Evolutionary conservation across 2,329 filamentous ascomycete genomes (phyloP).

Genomic region (Verticillium alfalfae): DNA sequence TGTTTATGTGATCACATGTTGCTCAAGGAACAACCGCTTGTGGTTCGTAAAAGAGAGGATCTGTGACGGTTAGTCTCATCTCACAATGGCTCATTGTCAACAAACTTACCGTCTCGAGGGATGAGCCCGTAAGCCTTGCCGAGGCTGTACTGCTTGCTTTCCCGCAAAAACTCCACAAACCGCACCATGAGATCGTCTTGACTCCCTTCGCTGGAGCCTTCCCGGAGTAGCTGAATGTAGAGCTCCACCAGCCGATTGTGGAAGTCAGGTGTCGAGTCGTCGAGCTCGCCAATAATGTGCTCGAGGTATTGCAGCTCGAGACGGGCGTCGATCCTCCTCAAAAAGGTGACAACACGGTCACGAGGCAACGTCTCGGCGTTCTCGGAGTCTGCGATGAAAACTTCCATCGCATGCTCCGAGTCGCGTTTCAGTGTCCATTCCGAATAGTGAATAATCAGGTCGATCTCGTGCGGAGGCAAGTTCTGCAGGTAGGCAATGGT

Average conservation of each 20-base stretch:
- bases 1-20: conserved; percentile 96
- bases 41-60: conserved; percentile 81
- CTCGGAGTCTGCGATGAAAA: conserved; percentile 89
- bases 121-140: conserved; percentile 72
- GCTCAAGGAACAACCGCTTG: conserved; percentile 84
- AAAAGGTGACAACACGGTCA: conserved; percentile 67
- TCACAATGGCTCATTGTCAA: background rate
- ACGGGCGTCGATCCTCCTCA: conserved; percentile 61
- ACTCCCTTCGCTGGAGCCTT: conserved; percentile 28
- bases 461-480: conserved; percentile 79
- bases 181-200: conserved; percentile 54
- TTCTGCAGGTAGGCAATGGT: conserved; percentile 89
- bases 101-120: conserved; percentile 65
- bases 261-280: conserved; percentile 78
- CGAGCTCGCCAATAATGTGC: conserved; percentile 82
- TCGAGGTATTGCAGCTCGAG: conserved; percentile 82
- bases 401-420: conserved; percentile 76
- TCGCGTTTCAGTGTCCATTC: conserved; percentile 77
- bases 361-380: conserved; percentile 83
- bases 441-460: conserved; percentile 85
- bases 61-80: conserved; percentile 34
- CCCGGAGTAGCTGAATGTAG: conserved; percentile 51
- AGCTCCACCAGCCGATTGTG: conserved; percentile 79
- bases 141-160: conserved; percentile 75
- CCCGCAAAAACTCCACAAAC: conserved; percentile 69